Conservation (phyloP, 805 yeast genomes). For the Saturnispora bothae region DNA sequence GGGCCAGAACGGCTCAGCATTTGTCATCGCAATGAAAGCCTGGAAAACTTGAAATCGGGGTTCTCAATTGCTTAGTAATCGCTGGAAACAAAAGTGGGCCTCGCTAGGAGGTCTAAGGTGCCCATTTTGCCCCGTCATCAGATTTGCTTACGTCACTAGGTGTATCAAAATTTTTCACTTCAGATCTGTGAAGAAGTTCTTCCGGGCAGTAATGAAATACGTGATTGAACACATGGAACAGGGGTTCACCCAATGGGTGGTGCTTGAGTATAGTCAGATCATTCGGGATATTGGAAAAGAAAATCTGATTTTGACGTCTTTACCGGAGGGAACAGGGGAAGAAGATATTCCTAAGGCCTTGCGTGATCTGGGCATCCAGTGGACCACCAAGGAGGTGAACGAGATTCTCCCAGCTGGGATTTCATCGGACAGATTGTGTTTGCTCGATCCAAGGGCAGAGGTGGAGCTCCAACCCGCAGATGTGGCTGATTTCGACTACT, state of each 20-base stretch:
- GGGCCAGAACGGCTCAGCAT: too few species aligned
- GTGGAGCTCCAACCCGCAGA: constrained; percentile 68
- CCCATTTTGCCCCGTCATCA: too few species aligned
- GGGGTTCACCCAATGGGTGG: constrained; percentile 95
- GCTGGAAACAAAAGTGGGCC: too few species aligned
- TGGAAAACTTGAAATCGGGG: too few species aligned
- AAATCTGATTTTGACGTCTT: constrained; percentile 66
- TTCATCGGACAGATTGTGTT: constrained; percentile 45
- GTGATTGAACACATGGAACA: constrained; percentile 96
- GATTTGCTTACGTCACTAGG: too few species aligned
- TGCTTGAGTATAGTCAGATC: constrained; percentile 74
- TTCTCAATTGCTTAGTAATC: too few species aligned
- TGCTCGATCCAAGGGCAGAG: constrained; percentile 82
- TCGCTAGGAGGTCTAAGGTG: too few species aligned
- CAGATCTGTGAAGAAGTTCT: background rate
- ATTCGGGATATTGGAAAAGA: constrained; percentile 72
- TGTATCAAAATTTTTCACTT: constrained; percentile 4
- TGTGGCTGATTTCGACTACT: constrained; percentile 58
- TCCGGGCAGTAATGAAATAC: constrained; percentile 54
- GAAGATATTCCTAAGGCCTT: constrained; percentile 55
- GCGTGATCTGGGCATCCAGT: constrained; percentile 54
- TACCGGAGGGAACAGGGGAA: constrained; percentile 53
- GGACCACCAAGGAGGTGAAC: constrained; percentile 69
- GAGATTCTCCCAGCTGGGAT: constrained; percentile 26
- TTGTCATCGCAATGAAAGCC: too few species aligned